These are phyloP conservation scores for Clitoria ternatea DNA, from an alignment of 306 rosid genomes.

Conservation along the genomic window DNA sequence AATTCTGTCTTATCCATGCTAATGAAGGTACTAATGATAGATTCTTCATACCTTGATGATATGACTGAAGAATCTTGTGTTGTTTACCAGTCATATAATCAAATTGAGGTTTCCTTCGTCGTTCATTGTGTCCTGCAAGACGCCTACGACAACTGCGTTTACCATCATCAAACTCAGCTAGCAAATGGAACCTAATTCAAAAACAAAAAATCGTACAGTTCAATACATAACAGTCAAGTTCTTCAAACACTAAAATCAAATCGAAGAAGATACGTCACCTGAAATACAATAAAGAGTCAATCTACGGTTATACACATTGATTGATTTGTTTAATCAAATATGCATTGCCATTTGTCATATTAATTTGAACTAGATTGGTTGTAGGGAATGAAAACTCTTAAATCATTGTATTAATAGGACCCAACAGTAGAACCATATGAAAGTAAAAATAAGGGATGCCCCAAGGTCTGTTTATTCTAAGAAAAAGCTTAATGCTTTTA, in stretches of 20 bases:
- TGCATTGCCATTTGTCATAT: not conserved
- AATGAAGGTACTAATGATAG: not conserved
- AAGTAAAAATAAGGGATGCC: not conserved
- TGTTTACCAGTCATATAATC: constrained; percentile 49
- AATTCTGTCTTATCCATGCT: not conserved
- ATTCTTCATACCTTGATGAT: constrained; percentile 60
- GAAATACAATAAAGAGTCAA: not conserved
- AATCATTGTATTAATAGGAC: not conserved
- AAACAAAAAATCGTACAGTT: constrained; percentile 6
- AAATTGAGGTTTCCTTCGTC: constrained; percentile 69
- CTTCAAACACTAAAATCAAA: not conserved
- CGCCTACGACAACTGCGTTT: constrained; percentile 93
- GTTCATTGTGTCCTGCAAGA: constrained; percentile 82
- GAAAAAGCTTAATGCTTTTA: not conserved
- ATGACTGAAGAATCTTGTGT: constrained; percentile 48
- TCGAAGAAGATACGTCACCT: constrained; percentile 6
- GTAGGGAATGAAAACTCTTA: not conserved
- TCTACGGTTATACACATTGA: not conserved
- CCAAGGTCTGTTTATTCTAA: not conserved
- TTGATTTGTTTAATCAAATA: not conserved
- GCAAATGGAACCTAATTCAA: constrained; percentile 66
- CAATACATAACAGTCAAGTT: not conserved
- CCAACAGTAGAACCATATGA: not conserved
- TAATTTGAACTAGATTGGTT: not conserved
- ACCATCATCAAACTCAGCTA: constrained; percentile 68